phyloP scores from a whole-genome alignment of 2,329 filamentous ascomycete genomes.

The Colletotrichum brevisporum region DNA sequence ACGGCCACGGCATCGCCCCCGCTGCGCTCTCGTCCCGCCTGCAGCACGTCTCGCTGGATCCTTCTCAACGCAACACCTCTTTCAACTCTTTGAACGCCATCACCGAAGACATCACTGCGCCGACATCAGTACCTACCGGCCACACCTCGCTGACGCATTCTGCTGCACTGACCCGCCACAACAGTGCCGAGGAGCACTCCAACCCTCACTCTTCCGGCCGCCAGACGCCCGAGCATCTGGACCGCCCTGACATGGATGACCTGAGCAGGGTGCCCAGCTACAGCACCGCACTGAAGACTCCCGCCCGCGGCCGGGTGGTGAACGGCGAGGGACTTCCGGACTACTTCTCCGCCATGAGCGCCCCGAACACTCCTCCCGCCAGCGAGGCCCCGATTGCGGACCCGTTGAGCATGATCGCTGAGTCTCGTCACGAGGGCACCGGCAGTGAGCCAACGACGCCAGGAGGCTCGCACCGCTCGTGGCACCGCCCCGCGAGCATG shows the following conservation, averaged over 20 bases:
- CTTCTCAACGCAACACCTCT: conserved; percentile 61
- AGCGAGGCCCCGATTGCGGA: conserved; percentile 46
- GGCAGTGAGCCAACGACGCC: conserved; percentile 35
- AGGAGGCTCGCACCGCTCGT: conserved; percentile 29
- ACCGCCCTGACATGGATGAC: conserved; percentile 72
- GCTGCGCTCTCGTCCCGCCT: conserved; percentile 74
- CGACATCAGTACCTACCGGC: conserved; percentile 55
- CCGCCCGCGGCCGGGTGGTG: conserved; percentile 67
- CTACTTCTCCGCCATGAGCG: conserved; percentile 73
- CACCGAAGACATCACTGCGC: conserved; percentile 60
- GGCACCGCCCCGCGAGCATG: conserved; percentile 41
- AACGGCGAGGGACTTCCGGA: conserved; percentile 71
- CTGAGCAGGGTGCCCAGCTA: conserved; percentile 84
- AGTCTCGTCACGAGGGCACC: conserved; percentile 39
- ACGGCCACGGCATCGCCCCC: conserved; percentile 59
- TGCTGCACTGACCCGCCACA: conserved; percentile 65
- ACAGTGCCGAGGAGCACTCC: conserved; percentile 63
- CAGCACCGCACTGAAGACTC: conserved; percentile 78
- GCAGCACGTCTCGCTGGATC: conserved; percentile 75
- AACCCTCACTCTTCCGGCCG: conserved; percentile 59
- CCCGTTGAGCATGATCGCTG: conserved; percentile 48
- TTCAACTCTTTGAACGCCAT: conserved; percentile 60
- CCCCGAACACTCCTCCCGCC: conserved; percentile 63
- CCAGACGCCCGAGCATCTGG: conserved; percentile 69
- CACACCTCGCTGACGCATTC: conserved; percentile 60